A percentile compares a stretch with the other conserved stretches of the same genome.
These are phyloP conservation scores for Sonneratia caseolaris DNA, from an alignment of 345 rosid genomes.

Conservation along the genomic window DNA sequence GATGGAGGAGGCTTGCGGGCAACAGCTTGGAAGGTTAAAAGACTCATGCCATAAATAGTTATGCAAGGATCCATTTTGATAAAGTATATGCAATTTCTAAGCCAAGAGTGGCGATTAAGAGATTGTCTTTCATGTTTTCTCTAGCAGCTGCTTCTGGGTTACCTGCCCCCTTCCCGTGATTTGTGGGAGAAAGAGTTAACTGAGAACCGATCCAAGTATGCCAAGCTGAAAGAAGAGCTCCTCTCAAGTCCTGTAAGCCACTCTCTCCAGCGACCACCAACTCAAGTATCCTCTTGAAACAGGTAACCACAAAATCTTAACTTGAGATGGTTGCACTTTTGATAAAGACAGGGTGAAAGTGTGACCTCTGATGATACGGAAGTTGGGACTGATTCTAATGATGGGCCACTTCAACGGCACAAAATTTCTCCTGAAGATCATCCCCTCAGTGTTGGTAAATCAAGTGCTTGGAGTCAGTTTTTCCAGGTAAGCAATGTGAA, in stretches of 20 bases:
- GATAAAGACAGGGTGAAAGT: slow-evolving; percentile 21
- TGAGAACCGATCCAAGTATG: slow-evolving; percentile 45
- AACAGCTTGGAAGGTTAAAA: slow-evolving; percentile 55
- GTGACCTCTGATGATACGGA: slow-evolving; percentile 17
- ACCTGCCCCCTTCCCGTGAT: slow-evolving; percentile 47
- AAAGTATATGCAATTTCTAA: neutral
- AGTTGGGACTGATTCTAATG: slow-evolving; percentile 24
- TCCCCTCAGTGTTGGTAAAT: slow-evolving; percentile 53
- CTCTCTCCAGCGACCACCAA: slow-evolving; percentile 5
- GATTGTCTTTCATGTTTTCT: slow-evolving; percentile 1
- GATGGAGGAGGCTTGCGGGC: slow-evolving; percentile 53
- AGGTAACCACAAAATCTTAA: slow-evolving; percentile 17
- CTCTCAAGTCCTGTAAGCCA: slow-evolving; percentile 63
- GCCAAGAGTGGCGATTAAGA: neutral
- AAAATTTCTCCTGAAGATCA: slow-evolving; percentile 63
- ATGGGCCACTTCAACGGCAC: slow-evolving; percentile 49
- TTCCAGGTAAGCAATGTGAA: slow-evolving; percentile 37
- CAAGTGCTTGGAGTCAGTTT: slow-evolving; percentile 54
- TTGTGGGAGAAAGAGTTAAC: slow-evolving; percentile 53
- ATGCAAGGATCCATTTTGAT: neutral
- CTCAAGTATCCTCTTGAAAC: neutral
- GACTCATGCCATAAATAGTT: neutral
- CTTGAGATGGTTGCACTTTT: slow-evolving; percentile 50
- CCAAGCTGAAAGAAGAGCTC: slow-evolving; percentile 51
- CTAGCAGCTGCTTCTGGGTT: slow-evolving; percentile 52